Evolutionary conservation across 345 rosid species (phyloP).

Genomic region (Linum tenue): DNA sequence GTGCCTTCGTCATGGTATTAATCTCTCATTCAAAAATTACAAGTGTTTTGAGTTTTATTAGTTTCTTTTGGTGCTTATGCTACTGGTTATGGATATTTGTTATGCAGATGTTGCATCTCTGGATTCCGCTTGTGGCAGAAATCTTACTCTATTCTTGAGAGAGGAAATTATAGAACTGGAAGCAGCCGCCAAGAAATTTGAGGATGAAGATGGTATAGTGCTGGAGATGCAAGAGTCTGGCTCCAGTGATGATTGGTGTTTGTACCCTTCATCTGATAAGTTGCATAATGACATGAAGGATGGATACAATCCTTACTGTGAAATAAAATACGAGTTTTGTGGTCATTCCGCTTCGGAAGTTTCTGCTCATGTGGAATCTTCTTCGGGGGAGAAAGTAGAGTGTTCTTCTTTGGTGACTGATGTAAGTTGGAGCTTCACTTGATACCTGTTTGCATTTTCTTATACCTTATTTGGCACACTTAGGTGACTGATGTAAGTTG

Average conservation of each 20-base stretch:
- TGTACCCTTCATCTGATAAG: constrained; percentile 35
- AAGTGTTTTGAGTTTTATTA: background rate
- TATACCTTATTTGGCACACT: background rate
- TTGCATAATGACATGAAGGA: constrained; percentile 31
- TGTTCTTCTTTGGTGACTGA: constrained; percentile 26
- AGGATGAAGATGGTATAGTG: constrained; percentile 41
- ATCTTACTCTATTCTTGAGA: constrained; percentile 58
- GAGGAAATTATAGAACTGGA: constrained; percentile 62
- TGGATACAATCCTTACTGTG: constrained; percentile 66
- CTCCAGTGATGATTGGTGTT: constrained; percentile 41
- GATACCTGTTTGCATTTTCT: background rate
- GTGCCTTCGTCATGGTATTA: constrained; percentile 84
- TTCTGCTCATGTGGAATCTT: constrained; percentile 36
- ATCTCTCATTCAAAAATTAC: background rate
- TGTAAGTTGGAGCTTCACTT: constrained; percentile 41
- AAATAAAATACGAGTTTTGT: constrained; percentile 32
- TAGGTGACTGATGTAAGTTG: too few relatives aligned
- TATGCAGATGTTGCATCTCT: constrained; percentile 51
- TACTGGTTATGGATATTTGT: constrained; percentile 10
- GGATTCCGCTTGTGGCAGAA: constrained; percentile 64
- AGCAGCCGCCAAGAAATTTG: constrained; percentile 75
- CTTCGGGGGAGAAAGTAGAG: constrained; percentile 32
- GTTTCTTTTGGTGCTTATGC: constrained; percentile 2
- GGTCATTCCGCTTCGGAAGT: constrained; percentile 15
- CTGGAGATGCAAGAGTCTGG: constrained; percentile 29